phyloP scores from a whole-genome alignment of 768 basidiomycete genomes.

The Fibroporia radiculosa region DNA sequence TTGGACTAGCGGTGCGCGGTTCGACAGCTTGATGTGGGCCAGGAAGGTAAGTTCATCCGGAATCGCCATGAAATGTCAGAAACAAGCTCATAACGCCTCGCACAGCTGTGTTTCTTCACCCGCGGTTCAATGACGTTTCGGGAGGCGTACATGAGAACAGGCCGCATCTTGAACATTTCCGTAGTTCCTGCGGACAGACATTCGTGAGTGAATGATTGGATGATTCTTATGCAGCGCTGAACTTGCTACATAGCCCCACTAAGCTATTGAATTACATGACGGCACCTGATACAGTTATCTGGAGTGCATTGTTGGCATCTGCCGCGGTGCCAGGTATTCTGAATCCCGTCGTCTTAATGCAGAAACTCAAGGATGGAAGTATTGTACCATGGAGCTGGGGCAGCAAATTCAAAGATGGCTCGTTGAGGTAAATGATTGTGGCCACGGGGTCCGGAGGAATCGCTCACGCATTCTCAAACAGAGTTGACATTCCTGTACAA shows the following conservation, averaged over 20 bases:
- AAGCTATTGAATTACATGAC: slow-evolving; percentile 94
- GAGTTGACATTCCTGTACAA: slow-evolving; percentile 94
- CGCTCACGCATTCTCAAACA: slow-evolving; percentile 22
- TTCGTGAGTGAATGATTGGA: slow-evolving; percentile 43
- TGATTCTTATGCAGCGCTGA: background rate
- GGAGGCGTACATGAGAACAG: slow-evolving; percentile 90
- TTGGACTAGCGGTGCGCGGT: slow-evolving; percentile 87
- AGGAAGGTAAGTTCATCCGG: slow-evolving; percentile 51
- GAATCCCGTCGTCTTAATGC: slow-evolving; percentile 93
- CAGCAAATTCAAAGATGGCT: slow-evolving; percentile 89
- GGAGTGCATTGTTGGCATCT: slow-evolving; percentile 77
- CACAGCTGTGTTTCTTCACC: slow-evolving; percentile 81
- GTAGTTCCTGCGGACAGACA: slow-evolving; percentile 88
- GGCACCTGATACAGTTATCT: slow-evolving; percentile 86
- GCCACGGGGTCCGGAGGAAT: background rate
- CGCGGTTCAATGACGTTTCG: slow-evolving; percentile 91
- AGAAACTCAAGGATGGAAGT: slow-evolving; percentile 73
- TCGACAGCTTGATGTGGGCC: slow-evolving; percentile 87
- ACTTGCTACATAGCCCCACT: slow-evolving; percentile 57
- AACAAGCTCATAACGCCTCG: background rate
- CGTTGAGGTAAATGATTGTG: slow-evolving; percentile 49
- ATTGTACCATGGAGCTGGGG: slow-evolving; percentile 94
- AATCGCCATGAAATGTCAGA: background rate
- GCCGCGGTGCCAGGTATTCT: slow-evolving; percentile 94
- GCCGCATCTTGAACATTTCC: slow-evolving; percentile 88